Evolutionary conservation across 768 basidiomycete genomes (phyloP).

Genomic region (Epithele typhae): DNA sequence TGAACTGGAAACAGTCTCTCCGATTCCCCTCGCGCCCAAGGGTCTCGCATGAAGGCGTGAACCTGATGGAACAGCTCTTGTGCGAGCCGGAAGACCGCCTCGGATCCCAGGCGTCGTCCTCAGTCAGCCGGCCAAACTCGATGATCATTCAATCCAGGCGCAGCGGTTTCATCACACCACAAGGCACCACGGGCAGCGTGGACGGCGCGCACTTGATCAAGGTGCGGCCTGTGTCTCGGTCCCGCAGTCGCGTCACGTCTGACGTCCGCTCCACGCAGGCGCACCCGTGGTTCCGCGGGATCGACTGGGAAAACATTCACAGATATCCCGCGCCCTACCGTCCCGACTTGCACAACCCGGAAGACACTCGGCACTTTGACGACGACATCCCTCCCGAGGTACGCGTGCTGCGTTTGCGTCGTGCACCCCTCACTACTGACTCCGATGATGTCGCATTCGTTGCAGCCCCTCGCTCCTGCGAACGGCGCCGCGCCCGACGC

Average conservation of each 20-base stretch:
- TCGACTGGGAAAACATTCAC: constrained; percentile 89
- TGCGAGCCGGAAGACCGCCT: constrained; percentile 96
- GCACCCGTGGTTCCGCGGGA: constrained; percentile 87
- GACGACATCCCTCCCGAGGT: constrained; percentile 92
- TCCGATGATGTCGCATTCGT: not conserved
- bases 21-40: constrained; percentile 82
- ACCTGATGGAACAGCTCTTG: constrained; percentile 83
- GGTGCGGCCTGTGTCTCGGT: constrained; percentile 34
- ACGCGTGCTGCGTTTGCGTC: not conserved
- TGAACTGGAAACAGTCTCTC: constrained; percentile 89
- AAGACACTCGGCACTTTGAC: constrained; percentile 94
- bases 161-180: constrained; percentile 60
- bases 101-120: constrained; percentile 66
- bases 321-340: constrained; percentile 82
- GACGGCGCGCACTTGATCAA: constrained; percentile 94
- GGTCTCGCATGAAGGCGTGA: constrained; percentile 83
- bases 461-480: constrained; percentile 80
- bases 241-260: constrained; percentile 1
- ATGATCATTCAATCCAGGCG: constrained; percentile 70
- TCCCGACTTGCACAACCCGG: constrained; percentile 75
- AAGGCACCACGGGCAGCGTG: constrained; percentile 44
- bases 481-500: constrained; percentile 81
- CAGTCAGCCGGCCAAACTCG: constrained; percentile 72
- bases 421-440: not conserved
- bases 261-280: constrained; percentile 37